Percentiles rank a stretch among this genome's conserved stretches.
Evolutionary conservation across 2,329 filamentous ascomycete genomes (phyloP).

Genomic region (Fusarium virguliforme): DNA sequence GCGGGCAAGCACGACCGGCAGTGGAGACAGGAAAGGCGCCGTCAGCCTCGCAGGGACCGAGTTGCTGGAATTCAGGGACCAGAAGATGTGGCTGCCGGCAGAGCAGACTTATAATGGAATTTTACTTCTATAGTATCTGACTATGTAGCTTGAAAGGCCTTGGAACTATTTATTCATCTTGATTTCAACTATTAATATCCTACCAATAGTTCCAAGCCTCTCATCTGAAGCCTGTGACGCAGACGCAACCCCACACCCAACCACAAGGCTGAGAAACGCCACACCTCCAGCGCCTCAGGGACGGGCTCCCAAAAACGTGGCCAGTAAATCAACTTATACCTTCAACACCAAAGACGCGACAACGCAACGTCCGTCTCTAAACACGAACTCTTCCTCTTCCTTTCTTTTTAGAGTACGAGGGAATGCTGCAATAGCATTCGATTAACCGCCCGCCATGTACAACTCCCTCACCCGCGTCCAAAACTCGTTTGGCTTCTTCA

Average conservation of each 20-base stretch:
- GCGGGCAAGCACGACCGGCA: not conserved
- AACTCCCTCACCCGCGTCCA: constrained; percentile 88
- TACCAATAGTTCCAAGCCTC: not conserved
- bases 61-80: constrained; percentile 11
- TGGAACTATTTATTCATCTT: not conserved
- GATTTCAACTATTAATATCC: not conserved
- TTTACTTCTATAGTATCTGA: not conserved
- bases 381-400: constrained; percentile 8
- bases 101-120: too few species aligned
- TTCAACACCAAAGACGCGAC: constrained; percentile 42
- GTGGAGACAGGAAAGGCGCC: constrained; percentile 19
- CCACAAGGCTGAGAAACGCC: constrained; percentile 46
- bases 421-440: constrained; percentile 37
- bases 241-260: constrained; percentile 41
- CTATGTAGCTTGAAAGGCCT: too few species aligned
- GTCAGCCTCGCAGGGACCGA: constrained; percentile 44
- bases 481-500: constrained; percentile 98
- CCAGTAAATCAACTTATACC: constrained; percentile 34
- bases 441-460: constrained; percentile 77
- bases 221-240: not conserved
- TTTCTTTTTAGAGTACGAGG: constrained; percentile 15
- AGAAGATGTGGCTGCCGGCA: not conserved
- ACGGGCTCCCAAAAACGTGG: constrained; percentile 46
- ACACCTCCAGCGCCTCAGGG: constrained; percentile 29
- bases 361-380: constrained; percentile 30